Conservation (phyloP, 2,329 filamentous ascomycete genomes). For the Phaeosphaeriaceae sp. region DNA sequence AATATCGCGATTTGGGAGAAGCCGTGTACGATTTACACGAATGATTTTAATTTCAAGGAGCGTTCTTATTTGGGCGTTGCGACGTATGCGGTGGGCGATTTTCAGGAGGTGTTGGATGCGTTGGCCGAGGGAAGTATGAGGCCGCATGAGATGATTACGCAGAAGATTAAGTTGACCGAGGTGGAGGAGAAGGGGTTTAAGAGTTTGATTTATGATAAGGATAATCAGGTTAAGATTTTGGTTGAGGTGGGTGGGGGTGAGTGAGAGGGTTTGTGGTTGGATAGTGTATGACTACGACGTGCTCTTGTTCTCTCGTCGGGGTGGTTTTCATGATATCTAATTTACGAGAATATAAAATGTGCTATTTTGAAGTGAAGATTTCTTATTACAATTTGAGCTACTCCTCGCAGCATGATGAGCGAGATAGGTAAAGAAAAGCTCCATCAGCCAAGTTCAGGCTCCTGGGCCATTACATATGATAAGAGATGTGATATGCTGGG, state of each 20-base stretch:
- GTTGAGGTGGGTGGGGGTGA: conserved; percentile 48
- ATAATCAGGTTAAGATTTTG: conserved; percentile 58
- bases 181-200: conserved; percentile 57
- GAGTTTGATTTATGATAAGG: conserved; percentile 56
- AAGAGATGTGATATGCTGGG: no score
- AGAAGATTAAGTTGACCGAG: conserved; percentile 53
- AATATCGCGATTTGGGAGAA: conserved; percentile 65
- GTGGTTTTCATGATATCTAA: not conserved
- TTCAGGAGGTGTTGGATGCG: conserved; percentile 54
- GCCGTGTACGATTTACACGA: conserved; percentile 56
- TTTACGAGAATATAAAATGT: no score
- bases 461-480: no score
- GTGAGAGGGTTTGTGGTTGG: conserved; percentile 16
- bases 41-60: conserved; percentile 61
- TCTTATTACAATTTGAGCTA: not conserved
- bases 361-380: no score
- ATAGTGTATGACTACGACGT: no score
- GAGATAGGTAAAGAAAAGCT: not conserved
- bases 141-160: conserved; percentile 57
- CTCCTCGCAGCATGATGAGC: not conserved
- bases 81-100: conserved; percentile 60
- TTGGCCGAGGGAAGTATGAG: conserved; percentile 53
- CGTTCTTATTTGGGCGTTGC: conserved; percentile 60
- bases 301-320: no score
- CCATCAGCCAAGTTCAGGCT: no score